Evolutionary conservation across 208 protist species (phyloP).

Genomic region (Leishmania aethiopica): DNA sequence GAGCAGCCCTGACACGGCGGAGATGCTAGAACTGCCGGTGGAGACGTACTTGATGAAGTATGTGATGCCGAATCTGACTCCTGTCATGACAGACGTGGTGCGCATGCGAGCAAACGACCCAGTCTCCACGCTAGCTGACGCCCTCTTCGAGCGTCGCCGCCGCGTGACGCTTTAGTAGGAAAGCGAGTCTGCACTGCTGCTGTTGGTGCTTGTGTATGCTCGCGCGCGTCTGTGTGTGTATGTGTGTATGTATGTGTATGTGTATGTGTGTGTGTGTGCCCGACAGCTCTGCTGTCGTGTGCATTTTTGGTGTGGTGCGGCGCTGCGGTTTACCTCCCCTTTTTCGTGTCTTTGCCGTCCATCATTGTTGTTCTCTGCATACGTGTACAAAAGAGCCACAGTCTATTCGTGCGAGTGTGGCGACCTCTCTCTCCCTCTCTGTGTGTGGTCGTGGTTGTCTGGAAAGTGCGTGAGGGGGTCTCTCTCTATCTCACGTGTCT

Average conservation of each 20-base stretch:
- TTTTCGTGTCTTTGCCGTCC: background rate
- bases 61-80: slow-evolving; percentile 92
- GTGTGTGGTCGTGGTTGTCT: background rate
- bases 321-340: background rate
- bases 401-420: background rate
- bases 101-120: slow-evolving; percentile 91
- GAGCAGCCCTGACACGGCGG: slow-evolving; percentile 19
- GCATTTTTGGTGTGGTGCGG: background rate
- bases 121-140: slow-evolving; percentile 90
- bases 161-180: slow-evolving; percentile 30
- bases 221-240: background rate
- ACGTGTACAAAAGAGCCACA: background rate
- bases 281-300: background rate
- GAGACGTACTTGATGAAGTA: slow-evolving; percentile 93
- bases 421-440: background rate
- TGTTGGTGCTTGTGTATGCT: background rate
- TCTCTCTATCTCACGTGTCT: background rate
- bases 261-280: background rate
- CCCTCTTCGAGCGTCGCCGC: slow-evolving; percentile 84
- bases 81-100: slow-evolving; percentile 88
- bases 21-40: slow-evolving; percentile 54
- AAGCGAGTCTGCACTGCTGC: background rate
- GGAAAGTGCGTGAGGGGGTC: background rate
- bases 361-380: background rate
- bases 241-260: background rate